phyloP scores from a whole-genome alignment of 306 rosid species.

The Quercus glauca region DNA sequence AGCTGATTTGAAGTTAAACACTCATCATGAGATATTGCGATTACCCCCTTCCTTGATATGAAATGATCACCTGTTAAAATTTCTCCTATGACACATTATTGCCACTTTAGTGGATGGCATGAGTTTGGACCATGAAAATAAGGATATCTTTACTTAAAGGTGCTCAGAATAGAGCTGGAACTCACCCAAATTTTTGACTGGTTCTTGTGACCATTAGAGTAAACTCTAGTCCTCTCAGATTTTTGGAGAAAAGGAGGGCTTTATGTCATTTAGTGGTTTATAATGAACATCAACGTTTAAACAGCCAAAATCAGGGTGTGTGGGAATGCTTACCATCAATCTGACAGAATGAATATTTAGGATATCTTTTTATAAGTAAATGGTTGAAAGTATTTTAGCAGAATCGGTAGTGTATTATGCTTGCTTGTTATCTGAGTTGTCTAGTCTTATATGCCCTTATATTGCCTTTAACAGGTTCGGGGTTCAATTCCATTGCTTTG shows the following conservation, averaged over 20 bases:
- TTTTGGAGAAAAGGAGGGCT: neutral
- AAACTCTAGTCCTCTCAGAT: neutral
- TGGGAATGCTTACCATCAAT: conserved; percentile 13
- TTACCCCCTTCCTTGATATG: neutral
- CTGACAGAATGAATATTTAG: conserved; percentile 11
- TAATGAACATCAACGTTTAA: conserved; percentile 3
- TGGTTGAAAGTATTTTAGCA: neutral
- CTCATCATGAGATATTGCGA: neutral
- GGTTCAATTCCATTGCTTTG: conserved; percentile 92
- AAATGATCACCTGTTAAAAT: neutral
- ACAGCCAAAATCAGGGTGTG: conserved; percentile 12
- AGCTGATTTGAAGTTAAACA: neutral
- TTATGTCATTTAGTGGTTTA: conserved; percentile 12
- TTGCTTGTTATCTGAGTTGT: conserved; percentile 12
- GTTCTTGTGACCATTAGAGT: conserved; percentile 11
- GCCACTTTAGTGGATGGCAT: neutral
- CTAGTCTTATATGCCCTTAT: neutral
- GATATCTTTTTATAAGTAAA: neutral
- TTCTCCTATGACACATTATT: neutral
- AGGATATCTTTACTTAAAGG: neutral
- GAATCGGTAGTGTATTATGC: neutral
- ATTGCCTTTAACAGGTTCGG: conserved; percentile 65
- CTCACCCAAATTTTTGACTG: neutral
- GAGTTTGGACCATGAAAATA: neutral
- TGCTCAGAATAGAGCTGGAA: neutral